phyloP scores from a whole-genome alignment of 192 early-diverging fungal genomes.

The Pilaira anomala region DNA sequence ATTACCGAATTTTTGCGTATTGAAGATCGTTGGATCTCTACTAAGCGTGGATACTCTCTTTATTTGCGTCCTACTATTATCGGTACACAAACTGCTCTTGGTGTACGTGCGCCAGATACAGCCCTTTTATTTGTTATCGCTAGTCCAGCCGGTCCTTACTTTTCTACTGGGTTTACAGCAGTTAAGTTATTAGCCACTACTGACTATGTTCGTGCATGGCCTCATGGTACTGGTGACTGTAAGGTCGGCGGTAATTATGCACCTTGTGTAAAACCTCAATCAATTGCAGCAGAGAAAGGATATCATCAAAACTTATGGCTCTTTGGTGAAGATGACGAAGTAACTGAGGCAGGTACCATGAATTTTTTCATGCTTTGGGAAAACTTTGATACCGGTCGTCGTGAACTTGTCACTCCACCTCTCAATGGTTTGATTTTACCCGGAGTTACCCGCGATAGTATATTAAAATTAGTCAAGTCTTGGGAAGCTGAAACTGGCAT shows the following conservation, averaged over 20 bases:
- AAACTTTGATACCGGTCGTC: slow-evolving; percentile 69
- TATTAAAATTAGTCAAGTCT: slow-evolving; percentile 67
- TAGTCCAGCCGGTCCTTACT: slow-evolving; percentile 95
- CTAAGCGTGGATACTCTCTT: slow-evolving; percentile 86
- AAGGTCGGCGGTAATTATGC: slow-evolving; percentile 91
- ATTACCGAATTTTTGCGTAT: slow-evolving; percentile 80
- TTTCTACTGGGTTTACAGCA: slow-evolving; percentile 88
- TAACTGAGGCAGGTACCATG: slow-evolving; percentile 97
- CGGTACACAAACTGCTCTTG: slow-evolving; percentile 78
- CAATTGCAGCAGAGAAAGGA: slow-evolving; percentile 81
- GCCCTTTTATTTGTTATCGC: slow-evolving; percentile 88
- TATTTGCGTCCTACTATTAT: slow-evolving; percentile 94
- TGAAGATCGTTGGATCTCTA: slow-evolving; percentile 88
- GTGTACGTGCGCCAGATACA: slow-evolving; percentile 76
- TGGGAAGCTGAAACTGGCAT: slow-evolving; percentile 72
- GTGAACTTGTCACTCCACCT: slow-evolving; percentile 84
- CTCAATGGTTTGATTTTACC: slow-evolving; percentile 94
- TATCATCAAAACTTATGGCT: slow-evolving; percentile 95
- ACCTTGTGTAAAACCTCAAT: slow-evolving; percentile 65
- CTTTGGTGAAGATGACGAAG: slow-evolving; percentile 75
- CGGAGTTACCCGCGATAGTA: slow-evolving; percentile 92
- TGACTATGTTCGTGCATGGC: slow-evolving; percentile 89
- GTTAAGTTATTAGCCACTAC: slow-evolving; percentile 81
- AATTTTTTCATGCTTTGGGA: slow-evolving; percentile 91
- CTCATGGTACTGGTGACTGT: slow-evolving; percentile 87